Conservation (phyloP, 805 yeast species). For the Metschnikowia reukaufii region DNA sequence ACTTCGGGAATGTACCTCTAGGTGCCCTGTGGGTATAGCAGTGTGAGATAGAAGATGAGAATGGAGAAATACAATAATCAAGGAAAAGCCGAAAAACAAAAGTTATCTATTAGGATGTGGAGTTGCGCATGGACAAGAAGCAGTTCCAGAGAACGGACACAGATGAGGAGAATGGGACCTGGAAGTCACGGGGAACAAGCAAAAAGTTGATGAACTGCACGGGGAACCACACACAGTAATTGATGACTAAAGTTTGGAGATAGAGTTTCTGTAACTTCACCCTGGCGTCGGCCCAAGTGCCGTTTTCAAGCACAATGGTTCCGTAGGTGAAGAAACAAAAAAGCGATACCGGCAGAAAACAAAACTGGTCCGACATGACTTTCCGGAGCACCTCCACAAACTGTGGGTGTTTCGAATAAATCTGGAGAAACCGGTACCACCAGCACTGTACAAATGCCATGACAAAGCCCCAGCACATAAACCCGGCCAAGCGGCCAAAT, state of each 20-base stretch:
- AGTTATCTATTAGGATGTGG: conserved; percentile 13
- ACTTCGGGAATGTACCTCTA: conserved; percentile 30
- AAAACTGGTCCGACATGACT: conserved; percentile 84
- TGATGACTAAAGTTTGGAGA: conserved; percentile 63
- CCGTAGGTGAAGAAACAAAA: conserved; percentile 82
- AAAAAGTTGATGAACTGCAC: conserved; percentile 76
- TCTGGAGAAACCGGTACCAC: conserved; percentile 85
- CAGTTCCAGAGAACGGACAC: conserved; percentile 95
- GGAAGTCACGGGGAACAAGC: conserved; percentile 66
- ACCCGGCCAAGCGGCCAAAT: conserved; percentile 71
- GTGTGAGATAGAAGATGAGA: neutral
- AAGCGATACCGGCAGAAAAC: conserved; percentile 84
- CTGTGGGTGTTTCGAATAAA: conserved; percentile 80
- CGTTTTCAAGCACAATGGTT: conserved; percentile 75
- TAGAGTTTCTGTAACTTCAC: conserved; percentile 66
- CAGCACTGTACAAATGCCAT: conserved; percentile 81
- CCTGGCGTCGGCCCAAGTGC: conserved; percentile 61
- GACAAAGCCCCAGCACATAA: conserved; percentile 83
- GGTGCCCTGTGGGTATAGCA: neutral
- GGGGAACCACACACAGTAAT: conserved; percentile 78
- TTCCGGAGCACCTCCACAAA: conserved; percentile 81
- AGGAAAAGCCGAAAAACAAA: neutral
- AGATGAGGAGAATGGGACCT: conserved; percentile 86
- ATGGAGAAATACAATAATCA: neutral
- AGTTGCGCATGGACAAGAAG: conserved; percentile 76